These are phyloP conservation scores for Fusarium graminum DNA, from an alignment of 2,329 filamentous ascomycete genomes.

Conservation along the genomic window DNA sequence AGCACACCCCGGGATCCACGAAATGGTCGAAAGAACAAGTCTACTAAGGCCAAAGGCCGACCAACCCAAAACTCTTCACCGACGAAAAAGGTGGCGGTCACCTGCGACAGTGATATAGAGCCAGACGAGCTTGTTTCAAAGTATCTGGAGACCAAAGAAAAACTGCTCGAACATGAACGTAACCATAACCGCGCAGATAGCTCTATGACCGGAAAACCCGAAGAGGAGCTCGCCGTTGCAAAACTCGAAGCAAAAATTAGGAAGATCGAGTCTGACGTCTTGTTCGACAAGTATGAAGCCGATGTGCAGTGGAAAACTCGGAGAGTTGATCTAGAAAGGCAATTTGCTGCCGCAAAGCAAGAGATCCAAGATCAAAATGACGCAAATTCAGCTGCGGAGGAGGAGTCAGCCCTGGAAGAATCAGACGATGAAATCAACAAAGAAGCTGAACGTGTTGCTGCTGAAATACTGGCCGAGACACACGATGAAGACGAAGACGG, in stretches of 20 bases:
- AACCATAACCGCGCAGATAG: slow-evolving; percentile 35
- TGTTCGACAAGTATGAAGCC: slow-evolving; percentile 77
- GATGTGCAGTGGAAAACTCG: slow-evolving; percentile 74
- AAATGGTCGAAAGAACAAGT: slow-evolving; percentile 53
- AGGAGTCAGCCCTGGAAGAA: slow-evolving; percentile 45
- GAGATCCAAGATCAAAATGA: slow-evolving; percentile 46
- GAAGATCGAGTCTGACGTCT: slow-evolving; percentile 80
- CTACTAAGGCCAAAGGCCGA: slow-evolving; percentile 46
- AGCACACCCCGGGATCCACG: slow-evolving; percentile 60
- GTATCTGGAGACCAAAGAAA: slow-evolving; percentile 81
- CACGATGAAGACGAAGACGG: slow-evolving; percentile 65
- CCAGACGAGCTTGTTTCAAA: slow-evolving; percentile 80
- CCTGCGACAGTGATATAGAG: slow-evolving; percentile 78
- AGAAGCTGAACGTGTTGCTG: slow-evolving; percentile 70
- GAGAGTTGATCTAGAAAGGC: slow-evolving; percentile 71
- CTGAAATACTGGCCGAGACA: slow-evolving; percentile 68
- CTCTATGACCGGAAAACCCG: slow-evolving; percentile 36
- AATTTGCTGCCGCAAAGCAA: slow-evolving; percentile 66
- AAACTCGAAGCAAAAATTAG: slow-evolving; percentile 80
- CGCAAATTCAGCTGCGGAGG: slow-evolving; percentile 34
- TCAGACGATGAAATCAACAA: slow-evolving; percentile 63
- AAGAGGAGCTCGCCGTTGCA: slow-evolving; percentile 64
- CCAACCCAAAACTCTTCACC: slow-evolving; percentile 46
- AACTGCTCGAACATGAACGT: slow-evolving; percentile 72
- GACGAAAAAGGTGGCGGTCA: slow-evolving; percentile 60